A percentile compares a stretch with the other conserved stretches of the same genome.
Evolutionary conservation across 2,329 filamentous ascomycete species (phyloP).

Genomic region (Hypoxylon sp.): DNA sequence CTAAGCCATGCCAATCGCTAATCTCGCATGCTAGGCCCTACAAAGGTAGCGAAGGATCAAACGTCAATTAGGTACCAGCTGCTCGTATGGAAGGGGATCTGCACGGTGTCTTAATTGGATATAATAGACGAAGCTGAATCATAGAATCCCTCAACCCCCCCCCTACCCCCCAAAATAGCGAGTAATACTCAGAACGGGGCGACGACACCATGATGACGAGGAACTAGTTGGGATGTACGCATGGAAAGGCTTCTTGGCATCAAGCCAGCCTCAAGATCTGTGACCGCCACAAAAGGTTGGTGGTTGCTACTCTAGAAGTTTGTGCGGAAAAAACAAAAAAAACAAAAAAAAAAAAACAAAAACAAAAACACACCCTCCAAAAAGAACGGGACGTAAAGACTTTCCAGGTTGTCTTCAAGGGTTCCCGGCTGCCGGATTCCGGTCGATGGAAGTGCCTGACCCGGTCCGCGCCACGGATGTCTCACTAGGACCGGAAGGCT

Average conservation of each 20-base stretch:
- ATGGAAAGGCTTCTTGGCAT: background rate
- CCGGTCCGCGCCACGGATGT: conserved; percentile 35
- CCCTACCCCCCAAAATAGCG: background rate
- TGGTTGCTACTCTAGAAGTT: conserved; percentile 6
- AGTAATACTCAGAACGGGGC: background rate
- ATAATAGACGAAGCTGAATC: background rate
- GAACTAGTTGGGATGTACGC: background rate
- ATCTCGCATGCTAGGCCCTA: conserved; percentile 22
- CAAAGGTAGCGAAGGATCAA: conserved; percentile 16
- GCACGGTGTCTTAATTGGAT: conserved; percentile 6
- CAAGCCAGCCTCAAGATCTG: conserved; percentile 17
- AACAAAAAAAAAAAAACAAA: background rate
- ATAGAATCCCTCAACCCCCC: background rate
- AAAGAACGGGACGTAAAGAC: background rate
- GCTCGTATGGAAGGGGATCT: background rate
- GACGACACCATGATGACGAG: background rate
- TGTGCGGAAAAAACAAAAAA: background rate
- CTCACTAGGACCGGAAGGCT: conserved; percentile 31
- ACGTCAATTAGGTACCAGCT: conserved; percentile 17
- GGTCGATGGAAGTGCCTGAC: conserved; percentile 23
- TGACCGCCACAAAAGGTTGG: conserved; percentile 21
- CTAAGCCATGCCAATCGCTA: conserved; percentile 10
- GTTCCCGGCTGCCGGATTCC: conserved; percentile 31
- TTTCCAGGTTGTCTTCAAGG: background rate
- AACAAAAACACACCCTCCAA: background rate